Evolutionary conservation across 495 filamentous ascomycete species (phyloP).

Genomic region (Hyphodiscus hymeniophilus): DNA sequence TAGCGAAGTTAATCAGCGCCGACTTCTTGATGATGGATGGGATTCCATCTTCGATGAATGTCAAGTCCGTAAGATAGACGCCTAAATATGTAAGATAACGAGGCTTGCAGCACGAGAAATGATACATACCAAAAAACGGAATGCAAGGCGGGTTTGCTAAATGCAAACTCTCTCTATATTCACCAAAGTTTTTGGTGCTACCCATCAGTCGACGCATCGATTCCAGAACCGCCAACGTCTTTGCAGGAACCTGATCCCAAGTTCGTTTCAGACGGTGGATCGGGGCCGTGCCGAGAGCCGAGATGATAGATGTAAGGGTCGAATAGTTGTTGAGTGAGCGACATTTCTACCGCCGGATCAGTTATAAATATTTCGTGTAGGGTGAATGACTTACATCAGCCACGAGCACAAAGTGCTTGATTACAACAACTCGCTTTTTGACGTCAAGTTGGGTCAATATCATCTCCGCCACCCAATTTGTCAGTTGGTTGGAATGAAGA

Average conservation of each 20-base stretch:
- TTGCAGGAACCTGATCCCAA: constrained; percentile 87
- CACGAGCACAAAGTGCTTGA: constrained; percentile 95
- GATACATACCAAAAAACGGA: constrained; percentile 83
- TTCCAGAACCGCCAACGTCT: constrained; percentile 71
- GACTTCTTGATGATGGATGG: constrained; percentile 91
- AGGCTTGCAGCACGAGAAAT: not conserved
- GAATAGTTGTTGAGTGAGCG: constrained; percentile 93
- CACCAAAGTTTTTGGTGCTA: constrained; percentile 96
- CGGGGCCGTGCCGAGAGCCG: constrained; percentile 84
- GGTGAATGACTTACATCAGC: constrained; percentile 64
- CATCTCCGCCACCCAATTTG: constrained; percentile 99
- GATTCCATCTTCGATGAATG: constrained; percentile 98
- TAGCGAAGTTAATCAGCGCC: constrained; percentile 95
- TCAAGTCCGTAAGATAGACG: constrained; percentile 95
- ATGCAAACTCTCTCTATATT: constrained; percentile 90
- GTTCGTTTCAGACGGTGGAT: constrained; percentile 90
- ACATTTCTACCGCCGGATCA: constrained; percentile 63
- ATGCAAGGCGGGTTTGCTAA: constrained; percentile 93
- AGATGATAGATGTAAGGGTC: constrained; percentile 96
- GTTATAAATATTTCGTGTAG: constrained; percentile 12
- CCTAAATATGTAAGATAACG: constrained; percentile 40
- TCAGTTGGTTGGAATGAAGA: constrained; percentile 94
- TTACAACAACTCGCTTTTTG: constrained; percentile 91
- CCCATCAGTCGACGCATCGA: constrained; percentile 92
- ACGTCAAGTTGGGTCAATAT: constrained; percentile 89